Conservation (phyloP, 805 yeast genomes). For the Saturnispora mendoncae region DNA sequence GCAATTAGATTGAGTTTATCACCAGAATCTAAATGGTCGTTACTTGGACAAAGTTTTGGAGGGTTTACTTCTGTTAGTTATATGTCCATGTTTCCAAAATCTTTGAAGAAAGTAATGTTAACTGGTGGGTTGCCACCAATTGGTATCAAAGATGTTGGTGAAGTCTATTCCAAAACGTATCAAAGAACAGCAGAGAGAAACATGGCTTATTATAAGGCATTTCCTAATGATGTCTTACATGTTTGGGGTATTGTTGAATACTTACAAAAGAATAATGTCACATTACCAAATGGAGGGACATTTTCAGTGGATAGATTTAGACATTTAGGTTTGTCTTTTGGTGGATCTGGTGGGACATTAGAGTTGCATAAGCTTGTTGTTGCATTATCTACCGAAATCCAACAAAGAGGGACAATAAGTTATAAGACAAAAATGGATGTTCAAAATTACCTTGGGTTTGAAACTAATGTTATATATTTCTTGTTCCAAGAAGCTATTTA, state of each 20-base stretch:
- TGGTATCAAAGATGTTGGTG: slow-evolving; percentile 31
- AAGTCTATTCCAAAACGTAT: slow-evolving; percentile 42
- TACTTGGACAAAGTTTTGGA: slow-evolving; percentile 29
- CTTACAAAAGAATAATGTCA: slow-evolving; percentile 25
- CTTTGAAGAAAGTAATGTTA: slow-evolving; percentile 36
- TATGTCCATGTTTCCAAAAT: slow-evolving; percentile 16
- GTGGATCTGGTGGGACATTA: slow-evolving; percentile 43
- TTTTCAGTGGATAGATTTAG: slow-evolving; percentile 45
- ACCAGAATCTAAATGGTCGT: slow-evolving; percentile 34
- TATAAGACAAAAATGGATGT: slow-evolving; percentile 30
- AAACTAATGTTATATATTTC: slow-evolving; percentile 46
- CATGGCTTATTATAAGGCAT: slow-evolving; percentile 37
- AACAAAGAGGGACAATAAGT: slow-evolving; percentile 29
- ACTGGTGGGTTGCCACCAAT: slow-evolving; percentile 58
- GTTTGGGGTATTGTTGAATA: slow-evolving; percentile 33
- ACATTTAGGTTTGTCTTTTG: slow-evolving; percentile 43
- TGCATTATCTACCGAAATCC: slow-evolving; percentile 33
- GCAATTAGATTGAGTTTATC: slow-evolving; percentile 31
- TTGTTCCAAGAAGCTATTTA: slow-evolving; percentile 53
- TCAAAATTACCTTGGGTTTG: slow-evolving; percentile 34
- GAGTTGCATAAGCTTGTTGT: slow-evolving; percentile 36
- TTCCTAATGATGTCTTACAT: slow-evolving; percentile 36
- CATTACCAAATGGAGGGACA: slow-evolving; percentile 43
- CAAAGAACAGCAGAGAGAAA: slow-evolving; percentile 40
- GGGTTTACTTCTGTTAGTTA: slow-evolving; percentile 13